phyloP scores from a whole-genome alignment of 1,284 basidiomycete genomes.

The Porodaedalea pini region DNA sequence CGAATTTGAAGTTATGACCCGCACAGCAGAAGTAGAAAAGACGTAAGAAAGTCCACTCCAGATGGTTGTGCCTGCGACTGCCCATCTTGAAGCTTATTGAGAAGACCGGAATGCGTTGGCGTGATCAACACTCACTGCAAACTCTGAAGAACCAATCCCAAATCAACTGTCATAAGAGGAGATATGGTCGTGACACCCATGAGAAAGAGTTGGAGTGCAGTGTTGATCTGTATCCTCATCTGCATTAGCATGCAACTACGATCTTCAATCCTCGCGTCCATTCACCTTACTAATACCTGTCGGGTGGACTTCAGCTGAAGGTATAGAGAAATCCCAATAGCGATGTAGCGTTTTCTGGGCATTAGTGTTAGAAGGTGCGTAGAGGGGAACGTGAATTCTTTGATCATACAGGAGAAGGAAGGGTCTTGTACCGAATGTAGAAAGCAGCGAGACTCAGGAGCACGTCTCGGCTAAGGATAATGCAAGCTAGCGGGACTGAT shows the following conservation, averaged over 20 bases:
- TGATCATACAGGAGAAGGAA: conserved; percentile 78
- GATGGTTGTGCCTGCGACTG: conserved; percentile 85
- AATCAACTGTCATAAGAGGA: conserved; percentile 70
- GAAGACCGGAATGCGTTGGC: neutral
- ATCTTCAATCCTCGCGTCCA: neutral
- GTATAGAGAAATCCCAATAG: conserved; percentile 95
- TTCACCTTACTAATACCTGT: conserved; percentile 86
- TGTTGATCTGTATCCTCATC: conserved; percentile 70
- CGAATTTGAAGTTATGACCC: conserved; percentile 33
- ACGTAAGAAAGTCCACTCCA: conserved; percentile 92
- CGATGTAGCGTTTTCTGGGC: conserved; percentile 82
- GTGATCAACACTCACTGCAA: conserved; percentile 51
- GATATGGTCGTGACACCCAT: conserved; percentile 88
- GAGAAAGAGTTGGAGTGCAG: conserved; percentile 84
- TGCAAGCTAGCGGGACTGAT: conserved; percentile 75
- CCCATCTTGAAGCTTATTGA: conserved; percentile 50
- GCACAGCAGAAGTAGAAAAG: conserved; percentile 69
- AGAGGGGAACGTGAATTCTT: neutral
- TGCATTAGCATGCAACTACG: neutral
- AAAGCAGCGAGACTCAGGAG: conserved; percentile 88
- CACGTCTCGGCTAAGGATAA: conserved; percentile 90
- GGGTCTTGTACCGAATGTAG: conserved; percentile 87
- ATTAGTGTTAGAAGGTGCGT: conserved; percentile 11
- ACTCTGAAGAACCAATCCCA: conserved; percentile 52
- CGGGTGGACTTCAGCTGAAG: conserved; percentile 90